Evolutionary conservation across 306 rosid genomes (phyloP), one percentile per base, ranked within the genome.

Genomic region (Acacia acuminata): DNA sequence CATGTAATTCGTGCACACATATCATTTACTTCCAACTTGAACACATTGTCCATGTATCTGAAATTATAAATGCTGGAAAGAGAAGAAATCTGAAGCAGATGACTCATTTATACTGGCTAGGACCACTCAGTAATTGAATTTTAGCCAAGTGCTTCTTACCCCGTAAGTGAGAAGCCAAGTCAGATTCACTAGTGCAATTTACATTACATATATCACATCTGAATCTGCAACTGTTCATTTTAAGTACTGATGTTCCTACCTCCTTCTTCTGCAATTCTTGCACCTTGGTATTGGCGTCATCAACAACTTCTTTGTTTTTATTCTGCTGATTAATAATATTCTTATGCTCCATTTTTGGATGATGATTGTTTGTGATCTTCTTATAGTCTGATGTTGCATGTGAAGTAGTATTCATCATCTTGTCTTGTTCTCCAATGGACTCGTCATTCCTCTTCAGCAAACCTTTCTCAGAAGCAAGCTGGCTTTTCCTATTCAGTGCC

Each of bases 101-200:
- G 61, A 20, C 22, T 53, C 10, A 9, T 53, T 53, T 16, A 44
- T 2, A 53, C 27, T n/a, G 3, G 13, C 3, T 8, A 20, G 4
- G 11, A 56, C 30, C 45, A 8, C n/a, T 51, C 4, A 51, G 58
- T 16, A 1, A 40, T 1, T 68, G 12, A 76, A 65, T 45, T 20
- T 27, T 71, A 51, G 77, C 76, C 82, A 84, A 45, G 69, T 91
- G 96, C 82, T 27, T 91, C 82, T 9, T 53, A 19, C 93, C 91
- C 0, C 11, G 74, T 0, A 78, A 47, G 76, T 91, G 92, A 56
- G 85, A 76, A 24, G 3, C 16, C 78, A 81, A 3, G 61, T 48
- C 43, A 8, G 0, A 22, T 56, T 56, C 25, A 6, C 25, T 0
- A 53, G 24, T 53, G 61, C 61, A 53, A 53, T 16, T 92, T 4